Evolutionary conservation across 495 filamentous ascomycete genomes (phyloP), one percentile per base, ranked within the genome.

Genomic region (Neurospora intermedia): DNA sequence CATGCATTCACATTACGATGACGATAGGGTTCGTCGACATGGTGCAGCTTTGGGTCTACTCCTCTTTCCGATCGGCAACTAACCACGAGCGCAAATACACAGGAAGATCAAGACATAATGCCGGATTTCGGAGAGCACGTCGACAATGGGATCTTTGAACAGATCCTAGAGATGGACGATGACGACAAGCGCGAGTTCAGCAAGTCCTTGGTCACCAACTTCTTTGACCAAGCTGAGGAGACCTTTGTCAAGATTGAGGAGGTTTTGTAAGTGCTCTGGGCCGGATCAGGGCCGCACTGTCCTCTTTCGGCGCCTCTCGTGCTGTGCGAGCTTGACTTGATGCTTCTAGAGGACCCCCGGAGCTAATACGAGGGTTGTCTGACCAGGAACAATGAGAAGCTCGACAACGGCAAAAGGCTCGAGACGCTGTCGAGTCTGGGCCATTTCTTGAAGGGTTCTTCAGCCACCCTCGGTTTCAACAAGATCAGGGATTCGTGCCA

Each of bases 361-460:
- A 27, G 74, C 77, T 75, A 46, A 77, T 71, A 31, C 15, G 62
- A 74, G 71, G 74, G 73, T 9, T 39, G 70, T 35, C 54, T 43
- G 40, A 31, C 62, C 71, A 76, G 66, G 75, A 98, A 95, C 43
- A 78, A 87, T 74, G 76, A 85, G 13, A 83, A 66, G 27, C 15
- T 66, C 15, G 54, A 66, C 54, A 18, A 66, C 27, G 54, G 15
- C 27, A 66, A 84, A 74, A 85, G 97, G 73, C 89, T 98, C 45
- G 80, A 80, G 4, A 83, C 89, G 72, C 89, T 99, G 18, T 97
- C 94, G 20, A 85, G 85, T 18, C 89, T 97, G 38, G 96, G 96
- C 35, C 96, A 99, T 83, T 99, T 97, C 84, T 85, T 99, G 71
- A 99, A 99, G 82, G 96, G 96, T 46, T 98, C 95, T n/a, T 97